phyloP scores from a whole-genome alignment of 1,284 basidiomycete genomes.

The Boletus calvinii region DNA sequence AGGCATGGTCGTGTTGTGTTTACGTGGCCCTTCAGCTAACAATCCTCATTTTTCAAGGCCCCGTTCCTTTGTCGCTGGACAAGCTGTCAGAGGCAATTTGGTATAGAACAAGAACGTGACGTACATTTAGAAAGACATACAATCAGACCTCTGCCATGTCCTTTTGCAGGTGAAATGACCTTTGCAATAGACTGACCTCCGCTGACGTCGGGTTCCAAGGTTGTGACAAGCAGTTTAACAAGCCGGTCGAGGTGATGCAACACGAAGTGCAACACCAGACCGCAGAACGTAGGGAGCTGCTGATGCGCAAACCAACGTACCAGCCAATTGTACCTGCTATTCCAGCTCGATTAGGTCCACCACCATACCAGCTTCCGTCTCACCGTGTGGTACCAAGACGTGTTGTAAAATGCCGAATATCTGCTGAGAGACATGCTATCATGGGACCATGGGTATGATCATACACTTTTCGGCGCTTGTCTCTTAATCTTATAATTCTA shows the following conservation, averaged over 20 bases:
- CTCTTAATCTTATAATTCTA: conserved; percentile 20
- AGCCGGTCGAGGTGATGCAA: conserved; percentile 31
- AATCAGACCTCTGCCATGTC: conserved; percentile 31
- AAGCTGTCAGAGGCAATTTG: conserved; percentile 22
- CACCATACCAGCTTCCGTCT: conserved; percentile 44
- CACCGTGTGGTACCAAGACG: conserved; percentile 47
- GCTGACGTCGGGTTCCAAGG: conserved; percentile 18
- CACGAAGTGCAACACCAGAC: conserved; percentile 27
- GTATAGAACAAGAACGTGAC: conserved; percentile 16
- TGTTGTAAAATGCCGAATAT: conserved; percentile 43
- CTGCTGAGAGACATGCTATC: conserved; percentile 46
- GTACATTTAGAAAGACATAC: conserved; percentile 27
- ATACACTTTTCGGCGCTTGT: neutral
- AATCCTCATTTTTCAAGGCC: conserved; percentile 10
- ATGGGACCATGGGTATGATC: conserved; percentile 54
- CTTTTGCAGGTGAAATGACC: conserved; percentile 27
- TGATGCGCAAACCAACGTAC: conserved; percentile 36
- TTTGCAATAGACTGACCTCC: neutral
- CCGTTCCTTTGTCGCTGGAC: conserved; percentile 29
- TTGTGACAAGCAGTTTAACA: conserved; percentile 26
- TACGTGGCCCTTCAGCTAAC: neutral
- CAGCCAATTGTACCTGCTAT: conserved; percentile 36
- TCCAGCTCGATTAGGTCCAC: conserved; percentile 33
- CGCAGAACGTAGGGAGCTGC: conserved; percentile 39
- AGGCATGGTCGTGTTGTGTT: conserved; percentile 27